Base-by-base conservation (phyloP, 2,329 filamentous ascomycete species). In the Neonectria coccinea region DNA sequence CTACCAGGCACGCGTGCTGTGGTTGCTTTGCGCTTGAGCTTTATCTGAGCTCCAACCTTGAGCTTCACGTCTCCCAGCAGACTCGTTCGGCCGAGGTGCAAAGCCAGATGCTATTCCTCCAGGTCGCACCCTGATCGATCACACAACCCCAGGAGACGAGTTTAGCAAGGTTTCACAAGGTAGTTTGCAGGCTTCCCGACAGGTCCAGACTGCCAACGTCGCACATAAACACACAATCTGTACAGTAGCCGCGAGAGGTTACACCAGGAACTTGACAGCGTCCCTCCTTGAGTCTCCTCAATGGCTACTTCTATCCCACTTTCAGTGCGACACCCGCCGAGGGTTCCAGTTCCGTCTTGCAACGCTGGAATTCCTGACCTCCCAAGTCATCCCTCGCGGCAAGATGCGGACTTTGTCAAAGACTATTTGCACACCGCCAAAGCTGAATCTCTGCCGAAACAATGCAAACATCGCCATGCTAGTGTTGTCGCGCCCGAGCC, bases 221-320 rank as follows among this genome's bases (percentile, higher is more conserved):
- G 36, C 44, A 42, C 45, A 55, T 44, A 58, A 22, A n/a, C 53
- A 31, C 48, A 51, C 41, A 12, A 3, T 22, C 9, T 25, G 25
- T 25, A 25, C 25, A 45, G 50, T 42, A 62, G 16, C 45, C 41
- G 60, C 60, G 50, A 55, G 18, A 64, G 61, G 56, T 59, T 59
- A 56, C 56, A 59, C 61, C 33, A 54, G 33, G 54, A 51, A 44
- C 61, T 44, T 64, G 56, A 59, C 56, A 59, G 61, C 61, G 27
- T 51, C 41, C 39, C 39, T 42, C 39, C 39, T 18, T 16, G 33
- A 36, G 25, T 27, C 42, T 54, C 56, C 54, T 58, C 61, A 48
- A 61, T 61, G 48, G 39, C 18, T 42, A 42, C 45, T 36, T 59
- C 48, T 33, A 48, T 50, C 27, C 50, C 56, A 59, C 50, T 59